phyloP scores from a whole-genome alignment of 805 yeast species.

The Starmerella khaoyaiensis region DNA sequence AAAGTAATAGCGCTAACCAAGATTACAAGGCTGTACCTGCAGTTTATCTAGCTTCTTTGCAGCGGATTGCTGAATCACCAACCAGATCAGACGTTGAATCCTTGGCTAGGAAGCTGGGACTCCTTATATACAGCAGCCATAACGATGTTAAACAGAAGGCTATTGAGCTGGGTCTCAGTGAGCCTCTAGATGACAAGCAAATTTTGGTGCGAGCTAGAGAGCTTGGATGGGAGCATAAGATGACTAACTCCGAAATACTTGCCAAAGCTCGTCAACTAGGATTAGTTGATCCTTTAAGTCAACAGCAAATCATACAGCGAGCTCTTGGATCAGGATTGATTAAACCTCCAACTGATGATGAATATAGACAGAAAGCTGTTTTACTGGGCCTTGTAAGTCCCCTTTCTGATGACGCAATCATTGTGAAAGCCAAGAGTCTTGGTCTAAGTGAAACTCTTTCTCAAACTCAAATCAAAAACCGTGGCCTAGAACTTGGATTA shows the following conservation, averaged over 20 bases:
- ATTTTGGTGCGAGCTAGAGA: constrained; percentile 9
- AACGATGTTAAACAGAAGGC: constrained; percentile 12
- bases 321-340: constrained; percentile 9
- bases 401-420: constrained; percentile 7
- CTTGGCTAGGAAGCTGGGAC: constrained; percentile 22
- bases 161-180: constrained; percentile 9
- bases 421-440: constrained; percentile 14
- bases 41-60: constrained; percentile 24
- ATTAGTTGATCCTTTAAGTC: constrained; percentile 13
- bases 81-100: constrained; percentile 16
- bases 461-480: constrained; percentile 33
- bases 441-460: constrained; percentile 21
- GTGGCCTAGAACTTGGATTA: constrained; percentile 56
- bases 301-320: constrained; percentile 4
- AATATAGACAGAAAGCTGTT: not conserved
- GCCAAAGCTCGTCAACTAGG: constrained; percentile 18
- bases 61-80: constrained; percentile 26
- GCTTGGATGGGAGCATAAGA: constrained; percentile 13
- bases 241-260: constrained; percentile 11
- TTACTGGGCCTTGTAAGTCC: constrained; percentile 6
- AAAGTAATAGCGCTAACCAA: constrained; percentile 1
- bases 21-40: constrained; percentile 25
- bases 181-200: constrained; percentile 9
- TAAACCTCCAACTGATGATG: constrained; percentile 24
- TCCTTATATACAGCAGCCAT: constrained; percentile 15